A percentile compares a stretch with the other conserved stretches of the same genome.
Evolutionary conservation across 1,284 basidiomycete species (phyloP).

Genomic region (Porodaedalea pini): DNA sequence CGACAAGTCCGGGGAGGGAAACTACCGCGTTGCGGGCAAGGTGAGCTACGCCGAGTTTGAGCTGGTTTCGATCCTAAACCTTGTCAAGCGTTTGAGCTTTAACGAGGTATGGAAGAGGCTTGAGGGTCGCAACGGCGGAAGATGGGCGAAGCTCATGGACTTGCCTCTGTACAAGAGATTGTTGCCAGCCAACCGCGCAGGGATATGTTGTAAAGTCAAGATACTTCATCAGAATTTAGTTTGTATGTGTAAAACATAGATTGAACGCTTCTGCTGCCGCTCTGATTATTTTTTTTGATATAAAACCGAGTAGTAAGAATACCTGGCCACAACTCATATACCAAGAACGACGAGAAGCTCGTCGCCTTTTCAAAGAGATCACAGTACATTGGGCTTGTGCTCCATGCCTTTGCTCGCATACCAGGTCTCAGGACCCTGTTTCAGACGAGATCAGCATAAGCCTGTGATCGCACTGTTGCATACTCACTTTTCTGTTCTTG

Average conservation of each 20-base stretch:
- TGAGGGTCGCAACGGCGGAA: not conserved
- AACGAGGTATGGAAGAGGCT: not conserved
- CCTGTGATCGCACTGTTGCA: slow-evolving; percentile 2
- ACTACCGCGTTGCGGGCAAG: not conserved
- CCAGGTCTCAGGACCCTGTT: slow-evolving; percentile 35
- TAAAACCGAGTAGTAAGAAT: too few relatives aligned
- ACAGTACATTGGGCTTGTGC: slow-evolving; percentile 28
- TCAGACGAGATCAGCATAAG: not conserved
- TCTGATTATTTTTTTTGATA: too few relatives aligned
- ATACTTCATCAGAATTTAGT: too few relatives aligned
- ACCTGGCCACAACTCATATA: too few relatives aligned
- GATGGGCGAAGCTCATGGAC: not conserved
- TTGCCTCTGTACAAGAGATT: not conserved
- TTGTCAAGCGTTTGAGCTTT: not conserved
- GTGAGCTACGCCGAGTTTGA: not conserved
- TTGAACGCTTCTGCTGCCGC: too few relatives aligned
- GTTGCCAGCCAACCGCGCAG: too few relatives aligned
- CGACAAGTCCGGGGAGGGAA: not conserved
- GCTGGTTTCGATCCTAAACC: slow-evolving; percentile 4
- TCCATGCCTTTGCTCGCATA: slow-evolving; percentile 35
- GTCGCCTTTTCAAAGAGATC: too few relatives aligned
- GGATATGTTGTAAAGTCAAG: too few relatives aligned
- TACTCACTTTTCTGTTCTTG: slow-evolving; percentile 39
- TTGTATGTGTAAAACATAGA: too few relatives aligned
- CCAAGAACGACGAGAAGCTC: too few relatives aligned